Percentiles rank a stretch among this genome's conserved stretches.
Evolutionary conservation across 2,329 filamentous ascomycete species (phyloP).

Genomic region (Monosporascus sp.): DNA sequence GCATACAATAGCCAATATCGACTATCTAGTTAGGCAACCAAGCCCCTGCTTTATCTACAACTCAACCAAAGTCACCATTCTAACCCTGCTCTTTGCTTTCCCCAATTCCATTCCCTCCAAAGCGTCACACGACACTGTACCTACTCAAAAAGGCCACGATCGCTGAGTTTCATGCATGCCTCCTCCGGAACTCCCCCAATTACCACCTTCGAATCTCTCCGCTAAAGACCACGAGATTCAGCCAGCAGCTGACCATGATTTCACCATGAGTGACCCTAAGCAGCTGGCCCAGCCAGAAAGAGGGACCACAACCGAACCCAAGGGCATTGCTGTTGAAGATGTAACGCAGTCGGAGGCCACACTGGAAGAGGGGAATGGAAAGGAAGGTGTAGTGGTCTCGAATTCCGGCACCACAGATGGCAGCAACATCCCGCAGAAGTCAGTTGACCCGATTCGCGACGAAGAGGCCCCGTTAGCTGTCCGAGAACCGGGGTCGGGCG

Average conservation of each 20-base stretch:
- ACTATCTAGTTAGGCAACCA: too few species aligned
- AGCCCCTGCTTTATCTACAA: too few species aligned
- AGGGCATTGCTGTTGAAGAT: slow-evolving; percentile 6
- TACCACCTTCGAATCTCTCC: slow-evolving; percentile 15
- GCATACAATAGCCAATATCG: too few species aligned
- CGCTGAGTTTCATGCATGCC: slow-evolving; percentile 20
- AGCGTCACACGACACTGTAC: neutral
- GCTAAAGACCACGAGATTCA: slow-evolving; percentile 11
- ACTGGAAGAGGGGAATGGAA: neutral
- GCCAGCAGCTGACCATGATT: slow-evolving; percentile 21
- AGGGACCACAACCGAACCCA: slow-evolving; percentile 9
- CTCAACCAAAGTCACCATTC: too few species aligned
- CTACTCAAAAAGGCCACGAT: neutral
- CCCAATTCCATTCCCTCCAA: slow-evolving; percentile 1
- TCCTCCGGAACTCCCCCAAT: slow-evolving; percentile 20
- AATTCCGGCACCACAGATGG: neutral
- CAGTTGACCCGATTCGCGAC: too few species aligned
- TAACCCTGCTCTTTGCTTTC: neutral
- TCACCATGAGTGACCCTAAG: slow-evolving; percentile 25
- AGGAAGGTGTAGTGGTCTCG: neutral
- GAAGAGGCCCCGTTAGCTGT: too few species aligned
- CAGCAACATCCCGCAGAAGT: neutral
- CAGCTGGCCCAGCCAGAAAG: slow-evolving; percentile 12
- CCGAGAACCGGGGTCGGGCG: too few species aligned
- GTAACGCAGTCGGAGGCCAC: slow-evolving; percentile 2